These are phyloP conservation scores for Fusarium ramigenum DNA, from an alignment of 2,329 filamentous ascomycete genomes.

Conservation along the genomic window DNA sequence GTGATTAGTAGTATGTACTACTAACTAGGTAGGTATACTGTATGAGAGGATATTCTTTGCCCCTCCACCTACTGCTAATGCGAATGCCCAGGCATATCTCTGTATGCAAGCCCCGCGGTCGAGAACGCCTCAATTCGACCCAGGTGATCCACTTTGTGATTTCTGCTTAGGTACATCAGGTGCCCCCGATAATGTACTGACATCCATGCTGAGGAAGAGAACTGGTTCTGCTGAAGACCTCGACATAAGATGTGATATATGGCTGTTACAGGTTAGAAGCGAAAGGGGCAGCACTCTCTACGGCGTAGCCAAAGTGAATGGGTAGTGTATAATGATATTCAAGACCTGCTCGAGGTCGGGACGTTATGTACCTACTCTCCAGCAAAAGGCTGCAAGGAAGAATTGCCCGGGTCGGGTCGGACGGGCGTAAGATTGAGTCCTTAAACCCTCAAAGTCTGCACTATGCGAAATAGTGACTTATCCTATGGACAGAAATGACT, in stretches of 20 bases:
- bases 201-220: neutral
- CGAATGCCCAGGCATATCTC: neutral
- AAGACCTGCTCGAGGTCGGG: neutral
- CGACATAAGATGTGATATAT: neutral
- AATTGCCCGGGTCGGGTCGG: neutral
- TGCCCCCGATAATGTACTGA: neutral
- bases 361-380: neutral
- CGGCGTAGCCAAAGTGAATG: neutral
- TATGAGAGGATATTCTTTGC: neutral
- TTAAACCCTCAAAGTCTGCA: neutral
- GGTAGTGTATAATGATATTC: neutral
- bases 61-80: slow-evolving; percentile 5
- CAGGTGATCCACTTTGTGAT: neutral
- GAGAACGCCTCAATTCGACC: slow-evolving; percentile 3
- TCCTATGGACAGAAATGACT: neutral
- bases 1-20: neutral
- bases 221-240: neutral
- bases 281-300: neutral
- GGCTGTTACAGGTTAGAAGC: neutral
- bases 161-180: neutral
- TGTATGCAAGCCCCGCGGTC: slow-evolving; percentile 20
- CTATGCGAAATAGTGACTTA: neutral
- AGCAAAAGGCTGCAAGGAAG: neutral
- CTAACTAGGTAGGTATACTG: neutral
- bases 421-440: neutral